Conservation (phyloP, 2,329 filamentous ascomycete genomes). For the Drechslerella coelobrocha region DNA sequence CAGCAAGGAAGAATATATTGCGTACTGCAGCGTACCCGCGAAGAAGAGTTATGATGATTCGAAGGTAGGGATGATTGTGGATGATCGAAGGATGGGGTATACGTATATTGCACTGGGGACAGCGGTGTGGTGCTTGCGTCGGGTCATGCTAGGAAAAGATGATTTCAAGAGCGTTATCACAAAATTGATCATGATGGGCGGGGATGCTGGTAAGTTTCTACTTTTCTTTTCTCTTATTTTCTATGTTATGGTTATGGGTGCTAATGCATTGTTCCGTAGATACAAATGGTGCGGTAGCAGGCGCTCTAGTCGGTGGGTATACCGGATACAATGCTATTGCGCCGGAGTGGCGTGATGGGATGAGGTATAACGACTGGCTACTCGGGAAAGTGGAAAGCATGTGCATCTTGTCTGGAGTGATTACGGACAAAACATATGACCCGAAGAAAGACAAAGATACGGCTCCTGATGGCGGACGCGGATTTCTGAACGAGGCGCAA, state of each 20-base stretch:
- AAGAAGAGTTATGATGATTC: conserved; percentile 54
- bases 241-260: not conserved
- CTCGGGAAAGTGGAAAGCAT: conserved; percentile 60
- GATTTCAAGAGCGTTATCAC: conserved; percentile 63
- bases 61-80: conserved; percentile 60
- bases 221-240: not conserved
- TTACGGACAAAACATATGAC: conserved; percentile 56
- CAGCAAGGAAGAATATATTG: conserved; percentile 59
- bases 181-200: conserved; percentile 63
- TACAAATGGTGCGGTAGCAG: conserved; percentile 65
- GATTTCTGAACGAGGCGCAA: conserved; percentile 58
- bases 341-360: conserved; percentile 62
- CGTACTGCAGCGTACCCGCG: conserved; percentile 57
- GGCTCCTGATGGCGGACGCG: conserved; percentile 60
- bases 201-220: conserved; percentile 59
- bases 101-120: conserved; percentile 65
- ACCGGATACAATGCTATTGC: conserved; percentile 62
- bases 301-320: conserved; percentile 62
- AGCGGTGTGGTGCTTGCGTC: conserved; percentile 60
- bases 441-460: conserved; percentile 59
- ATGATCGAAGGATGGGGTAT: conserved; percentile 63
- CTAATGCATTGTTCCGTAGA: conserved; percentile 55
- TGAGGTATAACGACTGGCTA: conserved; percentile 61
- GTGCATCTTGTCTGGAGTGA: conserved; percentile 58
- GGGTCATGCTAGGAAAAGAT: conserved; percentile 59